Evolutionary conservation across 2,329 filamentous ascomycete species (phyloP).

Genomic region (Purpureocillium takamizusanense): DNA sequence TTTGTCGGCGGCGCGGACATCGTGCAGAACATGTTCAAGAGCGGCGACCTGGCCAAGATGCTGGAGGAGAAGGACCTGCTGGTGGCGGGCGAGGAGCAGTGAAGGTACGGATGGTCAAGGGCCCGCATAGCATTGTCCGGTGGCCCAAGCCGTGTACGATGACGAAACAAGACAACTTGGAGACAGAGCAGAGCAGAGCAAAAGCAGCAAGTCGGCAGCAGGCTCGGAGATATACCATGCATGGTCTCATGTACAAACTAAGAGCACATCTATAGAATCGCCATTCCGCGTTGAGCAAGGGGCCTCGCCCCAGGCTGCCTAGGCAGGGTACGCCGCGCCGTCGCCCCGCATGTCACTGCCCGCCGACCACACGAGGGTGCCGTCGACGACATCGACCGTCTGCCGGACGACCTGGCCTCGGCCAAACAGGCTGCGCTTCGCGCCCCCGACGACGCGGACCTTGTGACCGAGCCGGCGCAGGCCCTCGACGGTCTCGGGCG

Average conservation of each 20-base stretch:
- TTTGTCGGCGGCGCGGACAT: conserved; percentile 98
- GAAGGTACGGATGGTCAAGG: no score
- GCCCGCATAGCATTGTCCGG: no score
- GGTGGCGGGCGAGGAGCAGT: conserved; percentile 36
- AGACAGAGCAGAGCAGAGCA: background rate
- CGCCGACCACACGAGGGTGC: conserved; percentile 68
- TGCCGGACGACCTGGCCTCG: conserved; percentile 78
- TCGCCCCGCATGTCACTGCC: conserved; percentile 86
- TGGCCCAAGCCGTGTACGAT: conserved; percentile 17
- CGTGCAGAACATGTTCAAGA: conserved; percentile 93
- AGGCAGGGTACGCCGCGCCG: conserved; percentile 54
- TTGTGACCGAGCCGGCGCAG: conserved; percentile 64
- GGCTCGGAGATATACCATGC: no score
- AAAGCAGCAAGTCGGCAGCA: no score
- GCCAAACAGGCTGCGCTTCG: conserved; percentile 64
- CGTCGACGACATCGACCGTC: conserved; percentile 61
- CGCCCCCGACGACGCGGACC: conserved; percentile 58
- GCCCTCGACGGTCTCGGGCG: conserved; percentile 55
- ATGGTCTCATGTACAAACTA: no score
- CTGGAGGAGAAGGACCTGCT: conserved; percentile 90
- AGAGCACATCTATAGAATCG: no score
- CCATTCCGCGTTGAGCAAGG: background rate
- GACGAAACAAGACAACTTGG: background rate
- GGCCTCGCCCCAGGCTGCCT: conserved; percentile 1
- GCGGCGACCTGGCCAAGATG: conserved; percentile 83